Conservation (phyloP, 345 rosid genomes). For the Pistacia atlantica region DNA sequence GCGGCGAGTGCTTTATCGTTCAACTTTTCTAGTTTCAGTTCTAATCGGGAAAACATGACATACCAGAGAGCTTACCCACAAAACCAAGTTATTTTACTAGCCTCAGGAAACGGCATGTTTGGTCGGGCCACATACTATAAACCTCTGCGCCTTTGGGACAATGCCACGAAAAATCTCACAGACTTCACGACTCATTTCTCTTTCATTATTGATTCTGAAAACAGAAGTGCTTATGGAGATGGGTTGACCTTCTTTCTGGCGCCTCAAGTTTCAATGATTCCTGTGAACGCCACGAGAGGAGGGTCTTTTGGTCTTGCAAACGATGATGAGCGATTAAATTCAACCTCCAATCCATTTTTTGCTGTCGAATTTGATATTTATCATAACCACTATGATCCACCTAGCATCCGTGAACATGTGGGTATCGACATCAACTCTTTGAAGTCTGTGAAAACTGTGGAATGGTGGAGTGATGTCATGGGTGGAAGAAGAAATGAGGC, state of each 20-base stretch:
- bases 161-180: conserved; percentile 11
- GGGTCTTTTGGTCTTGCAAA: conserved; percentile 19
- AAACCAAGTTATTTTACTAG: conserved; percentile 10
- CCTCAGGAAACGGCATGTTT: not conserved
- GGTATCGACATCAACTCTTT: conserved; percentile 25
- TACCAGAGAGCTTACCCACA: conserved; percentile 14
- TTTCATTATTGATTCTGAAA: conserved; percentile 17
- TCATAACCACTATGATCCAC: too few relatives aligned
- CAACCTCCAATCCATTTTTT: not conserved
- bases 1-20: conserved; percentile 10
- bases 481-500: conserved; percentile 15
- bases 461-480: conserved; percentile 1
- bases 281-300: not conserved
- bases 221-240: not conserved
- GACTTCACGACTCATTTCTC: conserved; percentile 30
- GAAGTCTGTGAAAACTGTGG: conserved; percentile 3
- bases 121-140: conserved; percentile 20
- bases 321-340: not conserved
- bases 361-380: conserved; percentile 30
- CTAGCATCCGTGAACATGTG: too few relatives aligned
- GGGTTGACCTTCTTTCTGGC: conserved; percentile 14
- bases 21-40: conserved; percentile 21
- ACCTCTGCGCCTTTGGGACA: conserved; percentile 31
- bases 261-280: not conserved
- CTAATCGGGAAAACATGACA: not conserved